phyloP scores from a whole-genome alignment of 1,284 basidiomycete genomes.

The Rhodotorula sp. region DNA sequence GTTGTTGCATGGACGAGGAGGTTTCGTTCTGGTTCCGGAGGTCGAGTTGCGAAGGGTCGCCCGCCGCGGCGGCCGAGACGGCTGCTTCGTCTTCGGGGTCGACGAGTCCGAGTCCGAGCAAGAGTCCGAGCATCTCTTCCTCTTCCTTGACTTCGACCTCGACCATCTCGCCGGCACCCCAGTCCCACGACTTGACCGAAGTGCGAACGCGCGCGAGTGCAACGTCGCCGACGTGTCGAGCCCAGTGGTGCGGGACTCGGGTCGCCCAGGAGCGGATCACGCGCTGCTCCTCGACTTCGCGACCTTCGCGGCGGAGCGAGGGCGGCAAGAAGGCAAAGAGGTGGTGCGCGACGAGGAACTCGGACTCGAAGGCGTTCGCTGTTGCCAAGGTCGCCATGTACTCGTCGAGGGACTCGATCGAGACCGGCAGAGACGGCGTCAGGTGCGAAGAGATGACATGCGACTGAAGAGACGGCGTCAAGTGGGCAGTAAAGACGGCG shows the following conservation, averaged over 20 bases:
- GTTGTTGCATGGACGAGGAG: neutral
- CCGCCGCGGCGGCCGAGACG: neutral
- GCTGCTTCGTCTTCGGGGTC: conserved; percentile 1
- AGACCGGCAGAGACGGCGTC: conserved; percentile 26
- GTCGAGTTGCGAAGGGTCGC: neutral
- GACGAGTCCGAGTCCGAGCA: conserved; percentile 24
- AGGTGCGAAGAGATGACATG: conserved; percentile 35
- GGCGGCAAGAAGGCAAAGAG: conserved; percentile 36
- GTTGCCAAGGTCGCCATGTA: conserved; percentile 22
- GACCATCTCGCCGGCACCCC: conserved; percentile 28
- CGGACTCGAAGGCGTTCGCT: conserved; percentile 24
- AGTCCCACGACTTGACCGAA: conserved; percentile 25
- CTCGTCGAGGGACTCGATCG: conserved; percentile 10
- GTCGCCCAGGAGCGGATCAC: conserved; percentile 31
- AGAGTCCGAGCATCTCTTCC: conserved; percentile 29
- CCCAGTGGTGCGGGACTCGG: conserved; percentile 32
- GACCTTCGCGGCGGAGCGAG: neutral
- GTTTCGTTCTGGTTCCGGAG: neutral
- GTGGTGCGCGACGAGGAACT: conserved; percentile 16
- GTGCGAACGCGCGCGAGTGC: conserved; percentile 26
- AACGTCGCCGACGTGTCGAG: conserved; percentile 22
- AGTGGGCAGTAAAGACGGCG: conserved; percentile 23
- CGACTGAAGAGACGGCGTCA: conserved; percentile 35
- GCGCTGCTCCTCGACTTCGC: conserved; percentile 28
- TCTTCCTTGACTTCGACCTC: conserved; percentile 32